Evolutionary conservation across 148 eudicot genomes (phyloP).

Genomic region (Silene uniflora): DNA sequence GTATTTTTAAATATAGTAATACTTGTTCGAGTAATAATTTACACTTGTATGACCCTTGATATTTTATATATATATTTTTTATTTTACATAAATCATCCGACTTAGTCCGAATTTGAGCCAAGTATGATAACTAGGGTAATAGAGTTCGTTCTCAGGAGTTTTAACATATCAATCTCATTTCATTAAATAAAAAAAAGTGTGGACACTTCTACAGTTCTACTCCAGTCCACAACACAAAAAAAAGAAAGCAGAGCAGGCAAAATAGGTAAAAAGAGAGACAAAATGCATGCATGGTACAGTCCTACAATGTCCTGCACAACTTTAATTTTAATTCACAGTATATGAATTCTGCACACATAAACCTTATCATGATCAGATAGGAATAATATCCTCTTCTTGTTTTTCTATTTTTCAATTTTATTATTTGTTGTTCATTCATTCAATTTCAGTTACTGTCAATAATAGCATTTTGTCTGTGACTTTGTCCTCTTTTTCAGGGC

Average conservation of each 20-base stretch:
- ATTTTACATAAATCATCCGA: no score
- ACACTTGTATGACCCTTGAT: no score
- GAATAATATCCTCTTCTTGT: neutral
- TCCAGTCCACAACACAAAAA: neutral
- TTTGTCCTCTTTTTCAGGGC: neutral
- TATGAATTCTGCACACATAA: neutral
- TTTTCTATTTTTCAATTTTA: neutral
- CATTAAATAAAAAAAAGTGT: neutral
- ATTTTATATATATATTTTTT: no score
- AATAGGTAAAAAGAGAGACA: neutral
- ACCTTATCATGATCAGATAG: neutral
- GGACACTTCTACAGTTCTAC: neutral
- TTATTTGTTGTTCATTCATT: neutral
- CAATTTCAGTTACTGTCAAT: neutral
- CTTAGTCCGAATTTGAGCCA: no score
- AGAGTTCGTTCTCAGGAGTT: no score
- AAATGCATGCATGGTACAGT: neutral
- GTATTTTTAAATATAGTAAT: no score
- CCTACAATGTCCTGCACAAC: neutral
- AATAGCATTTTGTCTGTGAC: neutral
- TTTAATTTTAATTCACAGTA: neutral
- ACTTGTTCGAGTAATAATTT: no score
- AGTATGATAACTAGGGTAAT: no score
- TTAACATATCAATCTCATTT: no score
- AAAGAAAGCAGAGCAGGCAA: neutral